Evolutionary conservation across 345 rosid species (phyloP), one percentile per base, ranked within the genome.

Genomic region (Atalantia buxifolia): DNA sequence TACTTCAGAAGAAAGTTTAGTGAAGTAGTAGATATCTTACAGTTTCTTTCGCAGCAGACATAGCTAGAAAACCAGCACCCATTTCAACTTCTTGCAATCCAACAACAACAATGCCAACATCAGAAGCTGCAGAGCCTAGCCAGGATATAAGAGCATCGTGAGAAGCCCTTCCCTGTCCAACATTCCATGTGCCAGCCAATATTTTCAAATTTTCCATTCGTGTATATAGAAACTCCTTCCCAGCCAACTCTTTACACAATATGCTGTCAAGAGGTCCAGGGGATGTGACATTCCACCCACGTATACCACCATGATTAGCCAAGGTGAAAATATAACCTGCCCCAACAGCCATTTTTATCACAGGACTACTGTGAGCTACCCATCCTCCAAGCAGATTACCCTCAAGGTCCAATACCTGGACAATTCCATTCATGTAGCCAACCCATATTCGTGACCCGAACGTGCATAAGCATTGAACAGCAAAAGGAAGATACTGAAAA

Each of bases 1-100:
- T 31, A 69, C 42, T 62, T 27, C 16, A 66, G 55, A 74, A 70
- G 64, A 63, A 56, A 68, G 74, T 76, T 73, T 36, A 42, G 50
- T 28, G 36, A 53, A 72, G 67, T 38, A 72, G 67, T 38, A 22
- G 79, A 82, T 66, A 85, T 74, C 92, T 86, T 89, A 91, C 97
- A 30, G 97, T 90, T 88, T 93, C 97, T 87, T 86, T 91, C 53
- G 95, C 94, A 19, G 97, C 97, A 22, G 97, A 93, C 92, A 93
- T 88, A 67, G 97, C 97, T 77, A 93, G 92, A 86, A 90, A 87
- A 82, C 95, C 95, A 38, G 97, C 95, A 74, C 97, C 95, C 95
- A 91, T 93, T 81, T 91, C 97, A 78, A 93, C 95, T 77, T 93
- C 97, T 84, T 93, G 97, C 78, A 91, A 81, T 45, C 97, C 97